Percentiles rank a stretch among this genome's conserved stretches.
These are phyloP conservation scores for Serendipita sp. DNA, from an alignment of 768 basidiomycete genomes.

Conservation along the genomic window DNA sequence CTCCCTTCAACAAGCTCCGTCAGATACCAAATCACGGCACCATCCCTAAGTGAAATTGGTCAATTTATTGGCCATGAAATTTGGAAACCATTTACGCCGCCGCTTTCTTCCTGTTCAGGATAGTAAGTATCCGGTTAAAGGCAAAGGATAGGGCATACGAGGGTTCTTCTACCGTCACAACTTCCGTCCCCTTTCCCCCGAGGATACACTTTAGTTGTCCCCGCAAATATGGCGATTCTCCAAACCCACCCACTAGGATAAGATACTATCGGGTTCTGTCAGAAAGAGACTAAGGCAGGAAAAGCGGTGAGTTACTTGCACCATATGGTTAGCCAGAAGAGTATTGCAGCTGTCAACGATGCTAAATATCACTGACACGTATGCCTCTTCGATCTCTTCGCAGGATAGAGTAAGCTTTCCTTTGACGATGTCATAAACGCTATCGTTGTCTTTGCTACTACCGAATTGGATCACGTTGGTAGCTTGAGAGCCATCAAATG, in stretches of 20 bases:
- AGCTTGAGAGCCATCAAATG: background rate
- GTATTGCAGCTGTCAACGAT: background rate
- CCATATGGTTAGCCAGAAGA: background rate
- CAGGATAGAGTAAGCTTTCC: background rate
- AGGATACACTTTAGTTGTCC: background rate
- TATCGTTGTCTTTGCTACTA: constrained; percentile 6
- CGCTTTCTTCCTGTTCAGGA: background rate
- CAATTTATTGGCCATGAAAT: background rate
- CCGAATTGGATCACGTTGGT: constrained; percentile 1
- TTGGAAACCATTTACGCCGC: background rate
- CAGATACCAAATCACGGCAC: constrained; percentile 3
- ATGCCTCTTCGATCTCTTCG: background rate
- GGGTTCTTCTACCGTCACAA: background rate
- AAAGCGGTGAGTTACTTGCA: background rate
- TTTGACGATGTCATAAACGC: background rate
- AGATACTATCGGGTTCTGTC: background rate
- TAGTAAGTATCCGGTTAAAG: background rate
- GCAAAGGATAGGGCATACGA: background rate
- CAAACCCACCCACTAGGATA: background rate
- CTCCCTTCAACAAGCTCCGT: background rate
- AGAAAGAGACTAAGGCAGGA: too few relatives aligned
- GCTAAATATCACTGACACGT: background rate
- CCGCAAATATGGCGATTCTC: background rate
- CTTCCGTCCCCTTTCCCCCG: background rate
- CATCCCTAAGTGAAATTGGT: background rate